Base-by-base conservation (phyloP, 2,329 filamentous ascomycete species). In the Exophiala sp. region DNA sequence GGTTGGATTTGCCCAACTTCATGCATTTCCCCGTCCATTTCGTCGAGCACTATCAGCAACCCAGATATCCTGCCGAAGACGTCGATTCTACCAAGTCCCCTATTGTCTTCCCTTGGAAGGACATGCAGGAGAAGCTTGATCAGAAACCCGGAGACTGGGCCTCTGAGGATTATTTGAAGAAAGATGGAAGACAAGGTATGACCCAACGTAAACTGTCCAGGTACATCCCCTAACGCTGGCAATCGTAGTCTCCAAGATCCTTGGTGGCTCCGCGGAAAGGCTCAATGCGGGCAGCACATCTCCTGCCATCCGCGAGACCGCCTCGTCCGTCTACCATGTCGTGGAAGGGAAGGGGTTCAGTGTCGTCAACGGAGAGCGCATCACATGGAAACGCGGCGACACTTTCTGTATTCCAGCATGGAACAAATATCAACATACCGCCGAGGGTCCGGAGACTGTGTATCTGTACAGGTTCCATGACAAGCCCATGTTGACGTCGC, bases 331-430 rank as follows among this genome's bases (percentile, higher is more conserved):
- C 1, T 79, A 76, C 52, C 77, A 81, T 54, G 71, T 80, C 8
- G 62, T 78, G 10, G 63, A 70, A 14, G 77, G 77, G 0, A 62
- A 56, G 0, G 78, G 77, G 0, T 53, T 50, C 39, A 58, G 49
- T 37, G 48, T 46, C 6, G 38, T 58, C 34, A 41, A 55, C 22
- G 50, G 48, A 41, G 29, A 53, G 21, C 19, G 43, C 0, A 79
- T 77, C 76, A 27, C 51, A 35, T 70, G 72, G 50, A 53, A 55
- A 40, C 53, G 48, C 41, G 72, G 74, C 2, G 77, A 80, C 58
- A 80, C 74, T 0, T 80, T 80, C 50, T 76, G 73, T 53, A 65
- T 80, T 10, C 77, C 77, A 0, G 61, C 75, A 0, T 80, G 77
- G 77, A 63, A 76, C 43, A 59, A 52, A 10, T 77, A 75, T 51